Evolutionary conservation across 2,329 filamentous ascomycete species (phyloP).

Genomic region (Penicillium polonicum): DNA sequence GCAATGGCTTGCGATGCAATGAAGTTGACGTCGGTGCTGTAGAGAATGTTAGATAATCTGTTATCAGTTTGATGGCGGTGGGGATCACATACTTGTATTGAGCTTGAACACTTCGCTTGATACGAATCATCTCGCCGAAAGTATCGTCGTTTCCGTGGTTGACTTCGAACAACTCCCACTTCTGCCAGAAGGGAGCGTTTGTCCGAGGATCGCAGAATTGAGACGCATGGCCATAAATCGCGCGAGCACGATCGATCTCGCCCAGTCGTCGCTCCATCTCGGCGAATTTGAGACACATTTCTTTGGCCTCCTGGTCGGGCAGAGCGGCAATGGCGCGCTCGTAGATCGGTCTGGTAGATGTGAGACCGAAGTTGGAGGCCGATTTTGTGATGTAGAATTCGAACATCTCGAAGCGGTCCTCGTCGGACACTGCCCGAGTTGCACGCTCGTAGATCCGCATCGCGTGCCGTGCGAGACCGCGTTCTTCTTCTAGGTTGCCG

Average conservation of each 20-base stretch:
- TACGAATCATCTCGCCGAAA: constrained; percentile 97
- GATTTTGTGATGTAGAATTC: constrained; percentile 99
- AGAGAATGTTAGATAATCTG: constrained; percentile 34
- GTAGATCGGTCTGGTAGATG: constrained; percentile 92
- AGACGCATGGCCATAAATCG: constrained; percentile 93
- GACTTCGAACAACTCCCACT: constrained; percentile 97
- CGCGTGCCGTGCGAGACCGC: constrained; percentile 88
- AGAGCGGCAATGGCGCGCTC: constrained; percentile 92
- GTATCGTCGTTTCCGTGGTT: constrained; percentile 99
- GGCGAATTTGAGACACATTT: constrained; percentile 98
- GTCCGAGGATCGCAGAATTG: constrained; percentile 97
- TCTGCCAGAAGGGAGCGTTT: constrained; percentile 86
- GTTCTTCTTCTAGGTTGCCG: constrained; percentile 92
- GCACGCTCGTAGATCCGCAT: constrained; percentile 99
- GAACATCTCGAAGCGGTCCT: constrained; percentile 96
- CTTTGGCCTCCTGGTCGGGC: constrained; percentile 86
- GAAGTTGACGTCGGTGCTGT: constrained; percentile 89
- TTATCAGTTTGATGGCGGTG: background rate
- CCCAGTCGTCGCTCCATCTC: constrained; percentile 91
- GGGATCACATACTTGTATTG: constrained; percentile 73
- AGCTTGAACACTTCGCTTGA: constrained; percentile 95
- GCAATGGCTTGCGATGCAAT: constrained; percentile 94
- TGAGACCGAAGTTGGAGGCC: constrained; percentile 93
- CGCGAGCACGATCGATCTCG: constrained; percentile 90
- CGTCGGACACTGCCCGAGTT: constrained; percentile 89